phyloP scores from a whole-genome alignment of 495 filamentous ascomycete genomes.

The Collariella sp. region DNA sequence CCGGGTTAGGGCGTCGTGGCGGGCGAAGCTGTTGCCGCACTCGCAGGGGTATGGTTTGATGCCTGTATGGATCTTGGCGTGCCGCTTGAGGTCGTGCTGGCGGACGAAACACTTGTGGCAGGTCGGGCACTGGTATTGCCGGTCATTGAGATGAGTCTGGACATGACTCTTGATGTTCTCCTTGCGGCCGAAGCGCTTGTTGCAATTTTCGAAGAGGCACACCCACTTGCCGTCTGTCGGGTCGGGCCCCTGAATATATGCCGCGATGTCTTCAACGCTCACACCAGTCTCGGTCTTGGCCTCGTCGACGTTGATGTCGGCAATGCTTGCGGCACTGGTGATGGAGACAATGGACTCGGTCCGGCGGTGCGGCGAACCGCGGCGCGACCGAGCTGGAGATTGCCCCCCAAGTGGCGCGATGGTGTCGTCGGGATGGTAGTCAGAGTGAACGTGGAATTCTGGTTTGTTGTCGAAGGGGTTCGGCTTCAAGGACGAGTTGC shows the following conservation, averaged over 20 bases:
- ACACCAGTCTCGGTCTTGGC: constrained; percentile 63
- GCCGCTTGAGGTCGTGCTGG: constrained; percentile 92
- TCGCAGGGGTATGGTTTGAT: constrained; percentile 86
- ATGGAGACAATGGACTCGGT: constrained; percentile 43
- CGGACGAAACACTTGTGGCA: constrained; percentile 93
- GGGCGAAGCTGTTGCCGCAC: constrained; percentile 83
- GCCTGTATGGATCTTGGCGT: constrained; percentile 91
- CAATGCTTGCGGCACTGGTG: constrained; percentile 45
- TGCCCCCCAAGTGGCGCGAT: constrained; percentile 1
- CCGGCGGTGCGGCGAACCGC: constrained; percentile 36
- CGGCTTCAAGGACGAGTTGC: constrained; percentile 18
- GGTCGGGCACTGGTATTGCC: constrained; percentile 80
- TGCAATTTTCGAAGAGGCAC: constrained; percentile 72
- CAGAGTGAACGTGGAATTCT: constrained; percentile 17
- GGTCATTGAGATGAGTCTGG: constrained; percentile 91
- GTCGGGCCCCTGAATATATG: constrained; percentile 75
- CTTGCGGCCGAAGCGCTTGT: constrained; percentile 79
- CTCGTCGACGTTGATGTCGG: constrained; percentile 49
- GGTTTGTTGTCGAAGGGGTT: constrained; percentile 31
- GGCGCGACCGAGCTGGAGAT: constrained; percentile 20
- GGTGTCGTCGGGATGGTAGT: constrained; percentile 16
- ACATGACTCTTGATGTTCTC: constrained; percentile 98
- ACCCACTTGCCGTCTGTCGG: constrained; percentile 70
- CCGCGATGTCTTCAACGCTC: constrained; percentile 74
- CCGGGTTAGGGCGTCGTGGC: constrained; percentile 88